Base-by-base conservation (phyloP, 2,329 filamentous ascomycete species). In the Colletotrichum scovillei region DNA sequence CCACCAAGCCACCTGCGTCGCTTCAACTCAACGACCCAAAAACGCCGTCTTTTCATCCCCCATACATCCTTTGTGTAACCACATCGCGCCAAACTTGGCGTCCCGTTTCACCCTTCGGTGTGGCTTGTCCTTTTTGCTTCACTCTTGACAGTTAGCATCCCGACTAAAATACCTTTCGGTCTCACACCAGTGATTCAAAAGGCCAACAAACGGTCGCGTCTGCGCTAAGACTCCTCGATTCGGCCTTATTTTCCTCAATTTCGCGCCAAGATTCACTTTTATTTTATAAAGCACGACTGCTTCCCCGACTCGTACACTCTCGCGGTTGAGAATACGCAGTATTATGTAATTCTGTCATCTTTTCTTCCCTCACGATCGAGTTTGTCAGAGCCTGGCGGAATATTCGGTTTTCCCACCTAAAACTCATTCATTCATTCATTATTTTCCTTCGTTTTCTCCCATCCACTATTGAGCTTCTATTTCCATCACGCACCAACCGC, bases 91-190 rank as follows among this genome's bases (percentile, higher is more conserved):
- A n/a, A n/a, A 49, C 42, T 49, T 49, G 19, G 19, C 19, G 16
- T 19, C 28, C 60, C 11, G 69, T 72, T 72, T 72, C 59, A 69
- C 65, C 42, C 66, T 60, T 63, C 53, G 59, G 24, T 63, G 69
- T 73, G 66, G 59, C 70, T 70, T 52, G 65, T 55, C 26, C 22
- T 38, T 72, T 22, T 53, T 53, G 4, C 53, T 49, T 49, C 7
- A 19, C 42, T 19, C 38, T 16, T 2, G 38, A 16, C 38, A 19
- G 19, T 42, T 42, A 42, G 38, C 38, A 42, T 42, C 5, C 38
- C 38, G 38, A 35, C 32, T 12, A 12, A 42, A 42, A 7, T 42
- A 42, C 38, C 35, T 42, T 16, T 42, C 14, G 38, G 14, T 16
- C 14, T 42, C 19, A 19, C 19, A 8, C 42, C 42, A 9, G 38